Conservation (phyloP, 768 basidiomycete species). For the Lentinula guzmanii region DNA sequence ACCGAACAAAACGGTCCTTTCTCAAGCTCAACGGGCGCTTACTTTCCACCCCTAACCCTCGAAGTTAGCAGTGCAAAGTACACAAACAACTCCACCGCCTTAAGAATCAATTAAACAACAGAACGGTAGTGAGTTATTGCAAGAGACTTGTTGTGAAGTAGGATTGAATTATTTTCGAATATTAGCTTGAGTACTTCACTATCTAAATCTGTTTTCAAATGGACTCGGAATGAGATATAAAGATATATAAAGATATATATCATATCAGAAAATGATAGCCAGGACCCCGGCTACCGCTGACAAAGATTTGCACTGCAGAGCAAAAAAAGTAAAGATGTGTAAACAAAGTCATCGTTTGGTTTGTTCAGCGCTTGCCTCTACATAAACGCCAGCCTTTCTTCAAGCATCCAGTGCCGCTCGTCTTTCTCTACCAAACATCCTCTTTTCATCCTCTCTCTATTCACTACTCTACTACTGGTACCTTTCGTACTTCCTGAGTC, state of each 20-base stretch:
- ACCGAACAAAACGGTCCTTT: neutral
- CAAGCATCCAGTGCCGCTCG: neutral
- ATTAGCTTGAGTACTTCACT: neutral
- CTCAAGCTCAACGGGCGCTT: neutral
- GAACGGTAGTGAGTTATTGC: too few species aligned
- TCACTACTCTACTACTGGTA: constrained; percentile 5
- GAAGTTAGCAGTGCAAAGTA: neutral
- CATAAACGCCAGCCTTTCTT: neutral
- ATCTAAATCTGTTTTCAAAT: neutral
- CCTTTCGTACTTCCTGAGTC: constrained; percentile 15
- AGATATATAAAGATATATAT: neutral
- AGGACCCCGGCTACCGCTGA: neutral
- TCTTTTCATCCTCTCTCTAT: constrained; percentile 4
- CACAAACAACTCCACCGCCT: neutral
- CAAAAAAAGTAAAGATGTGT: neutral
- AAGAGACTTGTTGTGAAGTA: too few species aligned
- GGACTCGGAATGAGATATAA: neutral
- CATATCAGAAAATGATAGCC: neutral
- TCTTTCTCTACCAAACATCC: constrained; percentile 18
- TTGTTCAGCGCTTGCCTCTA: neutral
- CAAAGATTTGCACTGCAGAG: neutral
- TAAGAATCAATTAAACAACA: too few species aligned
- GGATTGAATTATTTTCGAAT: too few species aligned
- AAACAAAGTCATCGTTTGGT: neutral
- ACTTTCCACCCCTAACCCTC: neutral